Base-by-base conservation (phyloP, 768 basidiomycete genomes). In the Amanita brunnescens region DNA sequence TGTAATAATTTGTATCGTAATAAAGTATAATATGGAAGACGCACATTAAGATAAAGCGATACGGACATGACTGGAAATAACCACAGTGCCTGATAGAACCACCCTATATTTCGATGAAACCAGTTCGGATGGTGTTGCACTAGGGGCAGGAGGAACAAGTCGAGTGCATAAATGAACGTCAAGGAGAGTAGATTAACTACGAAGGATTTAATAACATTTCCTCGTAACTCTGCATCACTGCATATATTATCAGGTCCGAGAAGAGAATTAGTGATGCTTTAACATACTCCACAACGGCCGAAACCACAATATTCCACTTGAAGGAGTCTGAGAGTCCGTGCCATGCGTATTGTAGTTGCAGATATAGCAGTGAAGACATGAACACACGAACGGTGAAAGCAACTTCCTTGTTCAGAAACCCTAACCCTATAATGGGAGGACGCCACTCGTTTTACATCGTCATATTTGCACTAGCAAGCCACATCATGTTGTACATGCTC, bases 1-100 rank as follows among this genome's bases (percentile, higher is more conserved):
- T 8, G 29, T 29, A 32, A 12, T 18, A 9, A 23, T 34, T 40
- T 32, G 16, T 30, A 13, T n/a, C 41, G 32, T 5, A 13, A 14
- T 47, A 35, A 24, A 45, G 33, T 34, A 26, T 21, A 47, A 32
- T 8, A 35, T 34, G 44, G 14, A 32, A n/a, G 23, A 70, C 83
- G 61, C 58, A 90, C 91, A 57, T 92, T 93, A 40, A 91, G 72
- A 67, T 91, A 91, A 51, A 91, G 76, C 9, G 90, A 89, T 21
- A 69, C 66, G 1, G 82, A 83, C 6, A 91, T 74, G 47, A 92
- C 76, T 0, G 91, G 91, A 16, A 86, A 66, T 3, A 93, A 66
- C 89, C 90, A 93, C 34, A 93, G 66, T 6, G 79, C 67, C 59
- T 82, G 85, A 63, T 87, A 89, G 56, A 87, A 79, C 79, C 80